These are phyloP conservation scores for Neurospora tetraspora DNA, from an alignment of 495 filamentous ascomycete genomes.

Conservation along the genomic window DNA sequence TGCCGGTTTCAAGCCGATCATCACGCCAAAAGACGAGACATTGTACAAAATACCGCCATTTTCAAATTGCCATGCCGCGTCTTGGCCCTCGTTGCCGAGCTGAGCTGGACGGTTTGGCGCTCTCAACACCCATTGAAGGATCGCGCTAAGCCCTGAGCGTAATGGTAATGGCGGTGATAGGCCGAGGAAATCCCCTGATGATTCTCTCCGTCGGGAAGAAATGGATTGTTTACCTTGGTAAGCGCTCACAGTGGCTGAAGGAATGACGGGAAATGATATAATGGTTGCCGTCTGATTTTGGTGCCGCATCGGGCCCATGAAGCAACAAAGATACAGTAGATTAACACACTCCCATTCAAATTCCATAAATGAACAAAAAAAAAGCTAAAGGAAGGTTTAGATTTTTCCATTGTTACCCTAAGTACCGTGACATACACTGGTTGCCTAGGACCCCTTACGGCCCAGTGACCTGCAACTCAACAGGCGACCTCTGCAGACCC, in stretches of 20 bases:
- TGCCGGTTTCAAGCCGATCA: no score
- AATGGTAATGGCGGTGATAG: background rate
- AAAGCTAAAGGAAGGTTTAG: background rate
- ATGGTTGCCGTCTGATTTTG: background rate
- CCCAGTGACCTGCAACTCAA: background rate
- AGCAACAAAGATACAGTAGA: background rate
- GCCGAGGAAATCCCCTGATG: background rate
- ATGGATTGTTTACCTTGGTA: background rate
- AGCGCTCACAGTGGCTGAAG: background rate
- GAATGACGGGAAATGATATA: background rate
- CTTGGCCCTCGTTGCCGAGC: background rate
- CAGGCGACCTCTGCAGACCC: slow-evolving; percentile 1
- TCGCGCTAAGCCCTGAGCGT: background rate
- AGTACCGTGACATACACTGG: background rate
- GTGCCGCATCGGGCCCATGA: background rate
- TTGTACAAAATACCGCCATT: no score
- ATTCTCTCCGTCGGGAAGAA: background rate
- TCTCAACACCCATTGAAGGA: background rate
- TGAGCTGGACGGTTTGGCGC: background rate
- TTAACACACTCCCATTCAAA: background rate
- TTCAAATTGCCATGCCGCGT: background rate
- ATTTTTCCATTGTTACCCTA: background rate
- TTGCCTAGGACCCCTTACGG: background rate
- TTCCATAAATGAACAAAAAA: background rate
- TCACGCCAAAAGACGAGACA: no score